Base-by-base conservation (phyloP, 2,329 filamentous ascomycete species). In the Penicillium sp. region DNA sequence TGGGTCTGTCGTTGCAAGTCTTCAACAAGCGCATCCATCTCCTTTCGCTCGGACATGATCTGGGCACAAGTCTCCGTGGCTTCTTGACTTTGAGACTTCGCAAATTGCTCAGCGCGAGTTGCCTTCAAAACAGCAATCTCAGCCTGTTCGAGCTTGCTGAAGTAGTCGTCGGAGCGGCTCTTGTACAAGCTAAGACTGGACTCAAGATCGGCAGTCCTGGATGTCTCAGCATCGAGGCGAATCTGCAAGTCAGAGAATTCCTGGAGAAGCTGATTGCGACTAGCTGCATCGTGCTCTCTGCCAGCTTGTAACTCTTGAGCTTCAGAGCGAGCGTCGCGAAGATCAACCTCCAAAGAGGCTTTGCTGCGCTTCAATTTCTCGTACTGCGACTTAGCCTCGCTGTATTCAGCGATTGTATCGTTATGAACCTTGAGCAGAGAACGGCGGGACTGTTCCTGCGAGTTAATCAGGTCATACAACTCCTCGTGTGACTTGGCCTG, bases 231-330 rank as follows among this genome's bases (percentile, higher is more conserved):
- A 68, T 97, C 94, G 15, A 97, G 81, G 42, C 91, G 85, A 63
- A 97, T 96, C 66, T 97, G 94, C 45, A 97, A 79, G 65, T 97
- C 94, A 1, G 92, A 86, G 70, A 93, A 96, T 69, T 97, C 94
- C 64, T 96, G 86, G 24, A 97, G 80, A 26, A 97, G 81, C 69
- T 97, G 91, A 65, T 83, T 89, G 62, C 94, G 88, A 70, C 89
- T 93, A n/a, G 87, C 83, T 7, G 88, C 81, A 71, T 97, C 93
- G 67, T 96, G 90, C 59, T 96, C 93, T 52, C 89, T 84, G 43
- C 89, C 87, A 45, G 85, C 76, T 10, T 84, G 80, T 73, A 95
- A 81, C 63, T 96, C 93, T 58, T 90, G 84, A 8, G 96, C 80
- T 67, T 97, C 93, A 3, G 89, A 91, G 61, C 81, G 87, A 16